These are phyloP conservation scores for Gynochthodes officinalis DNA, from an alignment of 257 asterid genomes.

Conservation along the genomic window DNA sequence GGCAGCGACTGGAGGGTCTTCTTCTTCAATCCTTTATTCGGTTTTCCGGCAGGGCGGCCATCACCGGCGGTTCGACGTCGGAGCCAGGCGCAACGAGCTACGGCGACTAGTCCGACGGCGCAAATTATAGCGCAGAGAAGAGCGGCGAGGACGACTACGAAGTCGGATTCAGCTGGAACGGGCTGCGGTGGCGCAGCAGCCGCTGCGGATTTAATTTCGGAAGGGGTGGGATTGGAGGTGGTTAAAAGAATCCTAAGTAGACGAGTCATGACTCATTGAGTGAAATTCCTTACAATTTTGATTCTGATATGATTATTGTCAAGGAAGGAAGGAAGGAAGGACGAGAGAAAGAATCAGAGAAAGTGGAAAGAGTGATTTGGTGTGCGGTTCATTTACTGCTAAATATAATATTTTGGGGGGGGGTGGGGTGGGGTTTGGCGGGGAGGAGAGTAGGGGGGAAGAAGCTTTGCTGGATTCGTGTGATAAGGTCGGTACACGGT, in stretches of 20 bases:
- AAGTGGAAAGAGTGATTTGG: no score
- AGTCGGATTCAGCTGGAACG: constrained; percentile 35
- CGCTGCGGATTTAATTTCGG: background rate
- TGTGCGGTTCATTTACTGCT: no score
- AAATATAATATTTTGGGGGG: no score
- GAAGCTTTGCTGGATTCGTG: background rate
- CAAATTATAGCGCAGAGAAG: constrained; percentile 50
- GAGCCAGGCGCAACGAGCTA: constrained; percentile 55
- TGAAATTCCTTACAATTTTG: background rate
- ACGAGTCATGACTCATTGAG: constrained; percentile 22
- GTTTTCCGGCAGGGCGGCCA: background rate
- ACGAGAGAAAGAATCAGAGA: background rate
- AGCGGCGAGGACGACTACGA: constrained; percentile 45
- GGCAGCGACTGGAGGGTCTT: constrained; percentile 47
- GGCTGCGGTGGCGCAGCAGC: constrained; percentile 31
- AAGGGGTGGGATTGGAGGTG: constrained; percentile 11
- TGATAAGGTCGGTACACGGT: no score
- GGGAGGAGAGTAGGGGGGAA: background rate
- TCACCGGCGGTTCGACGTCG: constrained; percentile 28
- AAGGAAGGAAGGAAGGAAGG: background rate
- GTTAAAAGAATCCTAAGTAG: constrained; percentile 19
- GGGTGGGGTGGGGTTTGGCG: no score
- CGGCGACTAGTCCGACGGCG: constrained; percentile 44
- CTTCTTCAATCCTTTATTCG: constrained; percentile 41
- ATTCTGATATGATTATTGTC: background rate